These are phyloP conservation scores for Lactarius indigo DNA, from an alignment of 768 basidiomycete species.

Conservation along the genomic window DNA sequence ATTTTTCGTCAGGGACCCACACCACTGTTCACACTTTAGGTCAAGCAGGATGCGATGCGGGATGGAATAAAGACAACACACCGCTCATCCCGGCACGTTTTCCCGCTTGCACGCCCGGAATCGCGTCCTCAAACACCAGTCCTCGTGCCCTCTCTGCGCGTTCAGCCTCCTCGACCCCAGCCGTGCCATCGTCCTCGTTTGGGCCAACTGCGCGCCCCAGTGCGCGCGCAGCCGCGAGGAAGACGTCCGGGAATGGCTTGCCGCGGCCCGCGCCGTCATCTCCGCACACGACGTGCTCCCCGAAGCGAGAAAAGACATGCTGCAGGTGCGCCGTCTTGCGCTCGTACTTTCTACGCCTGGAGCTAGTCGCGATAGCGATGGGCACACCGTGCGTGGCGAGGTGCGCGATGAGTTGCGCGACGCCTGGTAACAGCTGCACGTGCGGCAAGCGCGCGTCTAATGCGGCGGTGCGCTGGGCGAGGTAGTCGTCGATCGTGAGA, in stretches of 20 bases:
- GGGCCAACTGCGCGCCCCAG: conserved; percentile 58
- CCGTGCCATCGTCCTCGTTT: conserved; percentile 35
- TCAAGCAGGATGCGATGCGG: not conserved
- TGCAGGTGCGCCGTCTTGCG: conserved; percentile 64
- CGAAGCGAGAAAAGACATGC: conserved; percentile 59
- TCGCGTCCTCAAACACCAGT: conserved; percentile 79
- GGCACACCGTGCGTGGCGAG: conserved; percentile 64
- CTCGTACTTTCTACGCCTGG: conserved; percentile 57
- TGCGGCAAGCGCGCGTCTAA: conserved; percentile 69
- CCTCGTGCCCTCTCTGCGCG: conserved; percentile 50
- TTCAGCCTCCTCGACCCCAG: conserved; percentile 36
- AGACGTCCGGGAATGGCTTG: conserved; percentile 64
- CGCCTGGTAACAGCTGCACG: conserved; percentile 72
- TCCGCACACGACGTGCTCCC: conserved; percentile 62
- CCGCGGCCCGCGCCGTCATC: conserved; percentile 42
- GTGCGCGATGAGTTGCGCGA: conserved; percentile 60
- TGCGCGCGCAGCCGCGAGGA: conserved; percentile 65
- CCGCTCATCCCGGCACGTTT: conserved; percentile 86
- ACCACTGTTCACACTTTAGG: conserved; percentile 47
- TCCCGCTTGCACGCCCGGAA: conserved; percentile 74
- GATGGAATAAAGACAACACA: conserved; percentile 33
- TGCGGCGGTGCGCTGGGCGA: conserved; percentile 48
- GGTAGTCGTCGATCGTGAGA: conserved; percentile 59
- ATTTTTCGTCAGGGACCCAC: conserved; percentile 78
- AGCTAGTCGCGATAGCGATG: conserved; percentile 80